Base-by-base conservation (phyloP, 768 basidiomycete genomes). In the Botryobasidium botryosum region DNA sequence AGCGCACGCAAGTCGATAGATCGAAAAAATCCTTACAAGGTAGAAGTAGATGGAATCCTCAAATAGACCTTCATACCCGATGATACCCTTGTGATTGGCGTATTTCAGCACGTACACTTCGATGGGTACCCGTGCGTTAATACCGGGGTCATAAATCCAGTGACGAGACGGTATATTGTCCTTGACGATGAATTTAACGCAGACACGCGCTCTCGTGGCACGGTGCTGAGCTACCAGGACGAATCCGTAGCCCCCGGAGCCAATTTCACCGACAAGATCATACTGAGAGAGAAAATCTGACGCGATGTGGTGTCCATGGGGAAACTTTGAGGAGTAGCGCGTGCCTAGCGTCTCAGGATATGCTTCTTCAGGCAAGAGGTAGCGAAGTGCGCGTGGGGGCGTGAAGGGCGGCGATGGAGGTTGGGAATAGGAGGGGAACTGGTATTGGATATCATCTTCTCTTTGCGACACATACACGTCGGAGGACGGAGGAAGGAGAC, bases 121-220 rank as follows among this genome's bases (percentile, higher is more conserved):
- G 26, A 77, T 73, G 5, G 91, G 91, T 23, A 92, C 61, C 45
- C 65, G 68, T 23, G 35, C 23, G 21, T 79, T 75, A 42, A 71
- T 59, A 18, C 61, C 57, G 40, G 74, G 67, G 57, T 84, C 75
- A 42, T 75, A 61, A 62, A 72, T 73, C 55, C 58, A 58, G 10
- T 47, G 43, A 25, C 77, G 75, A 74, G 27, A 70, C 0, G 71
- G 71, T 1, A 77, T 68, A 49, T 74, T 71, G 42, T 66, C 70
- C 60, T 86, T 90, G 64, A 82, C 74, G 56, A 96, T 88, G 59
- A 96, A 94, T 63, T 96, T 96, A 61, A 94, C 82, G 0, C 90
- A 90, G 43, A 90, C 88, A 57, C 88, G 82, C 46, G 65, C 59
- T 0, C 68, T 67, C 37, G 71, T 67, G 25, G 51, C 53, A 12